Base-by-base conservation (phyloP, 805 yeast genomes). In the Saccharomycopsis amapae region DNA sequence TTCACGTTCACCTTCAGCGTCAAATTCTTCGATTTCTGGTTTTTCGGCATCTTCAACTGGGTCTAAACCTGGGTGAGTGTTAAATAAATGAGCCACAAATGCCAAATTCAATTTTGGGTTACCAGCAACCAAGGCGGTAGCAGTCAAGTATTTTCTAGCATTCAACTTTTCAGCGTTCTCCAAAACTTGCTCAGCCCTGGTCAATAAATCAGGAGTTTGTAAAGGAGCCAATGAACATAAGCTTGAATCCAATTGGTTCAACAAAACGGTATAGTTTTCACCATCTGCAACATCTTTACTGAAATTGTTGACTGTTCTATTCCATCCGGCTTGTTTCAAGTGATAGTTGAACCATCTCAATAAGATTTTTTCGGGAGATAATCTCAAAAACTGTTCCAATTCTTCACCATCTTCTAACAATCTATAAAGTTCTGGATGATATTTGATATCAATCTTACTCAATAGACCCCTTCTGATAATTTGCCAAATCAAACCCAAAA, bases 1-100 rank as follows among this genome's bases (percentile, higher is more conserved):
- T 69, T 93, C 98, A 68, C 98, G 85, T 68, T 93, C 98, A 53
- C 98, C 98, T 68, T 93, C 98, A 22, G 98, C 98, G 62, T 93
- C 98, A 59, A 93, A 93, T 56, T 87, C 97, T 69, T 93, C 98
- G 56, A 93, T 86, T 62, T 89, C 97, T 24, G 93, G 85, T 57
- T 80, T 83, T 63, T 90, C 97, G 48, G 69, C 72, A 66, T 89
- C 97, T 60, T 86, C 94, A 53, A 90, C 76, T 48, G 97, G 97
- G 50, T 89, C 97, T 54, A 93, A 75, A 41, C 98, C 97, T 40
- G 98, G 98, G 61, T 86, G 80, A 5, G 96, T 90, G 69, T 93
- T 93, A 74, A 93, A 93, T 62, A 93, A 71, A 62, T 93, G 95
- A 36, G 98, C 98, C 49, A 93, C 97, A 63, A 93, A 93, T 1